Base-by-base conservation (phyloP, 768 basidiomycete species). In the Pleurotus salmoneostramineus region DNA sequence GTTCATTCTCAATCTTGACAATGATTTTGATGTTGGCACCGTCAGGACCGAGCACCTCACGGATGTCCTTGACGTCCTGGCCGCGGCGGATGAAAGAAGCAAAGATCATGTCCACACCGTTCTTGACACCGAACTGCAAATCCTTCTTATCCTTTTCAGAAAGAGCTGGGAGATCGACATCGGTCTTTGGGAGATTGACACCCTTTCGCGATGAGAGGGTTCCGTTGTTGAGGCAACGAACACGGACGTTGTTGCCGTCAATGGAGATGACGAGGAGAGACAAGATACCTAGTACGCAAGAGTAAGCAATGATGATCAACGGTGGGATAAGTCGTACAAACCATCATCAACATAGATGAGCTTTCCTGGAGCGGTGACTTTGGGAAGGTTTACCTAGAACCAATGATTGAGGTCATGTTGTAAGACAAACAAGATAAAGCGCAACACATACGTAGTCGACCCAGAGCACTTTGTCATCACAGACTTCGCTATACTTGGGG, bases 1-100 rank as follows among this genome's bases (percentile, higher is more conserved):
- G 97, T 73, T 98, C 93, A 76, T 99, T 99, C 76, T 99, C 97
- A 63, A 99, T 98, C 77, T 99, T 99, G 77, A 96, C 95, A 64
- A 99, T 98, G 72, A 99, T 94, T 77, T 98, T 98, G 82, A 99
- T 95, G 77, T 77, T 88, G 56, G 93, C 91, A 58, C 97, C 97
- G 52, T 94, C 95, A 35, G 95, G 88, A 49, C 97, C 97, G 63
- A 99, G 87, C 61, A 95, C 92, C 50, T 85, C 81, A 63, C 95
- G 90, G 72, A 99, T 98, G 66, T 97, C 93, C 63, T 77, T 82
- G 69, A 99, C 95, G 71, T 99, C 97, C 65, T 97, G 83, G 31
- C 85, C 96, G 57, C 91, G 88, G 61, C 97, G 94, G 73, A 99
- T 98, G 73, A 98, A 99, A 3, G 97, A 98, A 5, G 97, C 97